Conservation (phyloP, 345 rosid species). For the Eucalyptus coolabah region DNA sequence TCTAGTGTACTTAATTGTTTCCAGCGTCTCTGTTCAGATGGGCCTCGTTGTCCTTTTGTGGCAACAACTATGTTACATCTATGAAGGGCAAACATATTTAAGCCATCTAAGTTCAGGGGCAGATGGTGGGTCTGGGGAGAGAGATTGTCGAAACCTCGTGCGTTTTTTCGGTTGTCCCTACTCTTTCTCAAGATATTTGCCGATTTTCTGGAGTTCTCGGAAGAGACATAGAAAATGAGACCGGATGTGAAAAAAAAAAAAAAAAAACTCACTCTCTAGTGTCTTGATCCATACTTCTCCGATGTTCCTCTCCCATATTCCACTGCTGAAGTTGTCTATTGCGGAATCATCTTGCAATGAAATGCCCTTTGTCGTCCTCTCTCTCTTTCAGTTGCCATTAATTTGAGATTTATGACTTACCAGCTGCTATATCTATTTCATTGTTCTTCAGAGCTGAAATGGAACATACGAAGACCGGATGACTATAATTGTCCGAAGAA, state of each 20-base stretch:
- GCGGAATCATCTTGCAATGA: not conserved
- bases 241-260: not conserved
- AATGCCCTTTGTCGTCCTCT: not conserved
- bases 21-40: slow-evolving; percentile 57
- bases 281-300: not conserved
- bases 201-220: slow-evolving; percentile 18
- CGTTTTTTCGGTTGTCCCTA: slow-evolving; percentile 64
- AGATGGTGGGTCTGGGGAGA: slow-evolving; percentile 26
- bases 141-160: slow-evolving; percentile 55
- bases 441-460: not conserved
- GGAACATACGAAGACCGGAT: not conserved
- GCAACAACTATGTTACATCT: slow-evolving; percentile 78
- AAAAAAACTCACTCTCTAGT: not conserved
- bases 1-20: slow-evolving; percentile 61
- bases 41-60: slow-evolving; percentile 68
- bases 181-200: slow-evolving; percentile 36
- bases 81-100: slow-evolving; percentile 69
- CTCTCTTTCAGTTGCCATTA: not conserved
- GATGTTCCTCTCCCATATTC: not conserved
- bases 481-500: not conserved
- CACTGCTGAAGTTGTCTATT: not conserved
- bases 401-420: not conserved
- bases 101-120: slow-evolving; percentile 52
- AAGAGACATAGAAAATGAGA: slow-evolving; percentile 57
- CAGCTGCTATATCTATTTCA: not conserved